Percentiles rank a stretch among this genome's conserved stretches.
Conservation (phyloP, 1,139 yeast species). For the Sugiyamaella pinicola region DNA sequence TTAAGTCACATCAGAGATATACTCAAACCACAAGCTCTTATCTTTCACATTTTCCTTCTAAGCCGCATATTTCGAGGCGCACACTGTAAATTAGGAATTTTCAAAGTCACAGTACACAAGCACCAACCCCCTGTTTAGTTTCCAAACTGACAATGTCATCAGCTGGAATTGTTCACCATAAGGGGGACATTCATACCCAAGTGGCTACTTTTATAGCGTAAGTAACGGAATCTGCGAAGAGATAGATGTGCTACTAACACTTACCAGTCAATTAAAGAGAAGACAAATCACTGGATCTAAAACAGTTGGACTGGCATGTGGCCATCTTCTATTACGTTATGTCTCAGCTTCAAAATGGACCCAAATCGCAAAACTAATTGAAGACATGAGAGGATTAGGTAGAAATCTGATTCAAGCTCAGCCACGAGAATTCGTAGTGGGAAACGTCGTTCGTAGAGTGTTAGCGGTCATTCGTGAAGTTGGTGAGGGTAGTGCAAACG, state of each 20-base stretch:
- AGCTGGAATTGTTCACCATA: slow-evolving; percentile 20
- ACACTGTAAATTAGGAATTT: not conserved
- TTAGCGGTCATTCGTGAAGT: slow-evolving; percentile 88
- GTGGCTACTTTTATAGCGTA: slow-evolving; percentile 32
- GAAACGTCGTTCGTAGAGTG: slow-evolving; percentile 88
- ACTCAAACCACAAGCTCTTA: too few species aligned
- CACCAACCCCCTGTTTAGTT: not conserved
- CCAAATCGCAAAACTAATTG: slow-evolving; percentile 69
- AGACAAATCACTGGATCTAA: slow-evolving; percentile 75
- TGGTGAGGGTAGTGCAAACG: slow-evolving; percentile 55
- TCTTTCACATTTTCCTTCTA: too few species aligned
- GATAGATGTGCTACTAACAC: not conserved
- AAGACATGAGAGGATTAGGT: slow-evolving; percentile 59
- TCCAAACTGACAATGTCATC: slow-evolving; percentile 14
- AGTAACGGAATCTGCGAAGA: slow-evolving; percentile 8
- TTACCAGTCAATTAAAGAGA: slow-evolving; percentile 53
- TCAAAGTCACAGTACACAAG: not conserved
- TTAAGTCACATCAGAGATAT: too few species aligned
- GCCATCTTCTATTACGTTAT: slow-evolving; percentile 83
- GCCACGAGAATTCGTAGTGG: slow-evolving; percentile 74
- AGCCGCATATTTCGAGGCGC: not conserved
- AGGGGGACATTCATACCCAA: slow-evolving; percentile 29
- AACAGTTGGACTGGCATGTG: slow-evolving; percentile 80
- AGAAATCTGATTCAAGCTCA: slow-evolving; percentile 45
- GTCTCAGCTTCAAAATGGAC: slow-evolving; percentile 90